Conservation (phyloP, 2,329 filamentous ascomycete species). For the Scedosporium minutisporum region DNA sequence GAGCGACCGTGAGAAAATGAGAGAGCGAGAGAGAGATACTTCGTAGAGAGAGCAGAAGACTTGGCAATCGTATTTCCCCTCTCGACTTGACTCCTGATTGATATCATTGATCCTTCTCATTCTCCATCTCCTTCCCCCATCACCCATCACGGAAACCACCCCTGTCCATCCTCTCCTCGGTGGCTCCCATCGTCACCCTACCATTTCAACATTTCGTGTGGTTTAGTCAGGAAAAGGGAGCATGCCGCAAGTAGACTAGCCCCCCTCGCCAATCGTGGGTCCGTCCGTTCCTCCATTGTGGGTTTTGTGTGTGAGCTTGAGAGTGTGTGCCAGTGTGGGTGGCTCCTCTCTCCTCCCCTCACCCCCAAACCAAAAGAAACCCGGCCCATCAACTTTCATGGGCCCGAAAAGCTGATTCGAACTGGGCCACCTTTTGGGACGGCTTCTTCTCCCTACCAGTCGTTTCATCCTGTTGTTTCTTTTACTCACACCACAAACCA, state of each 20-base stretch:
- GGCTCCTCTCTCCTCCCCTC: no score
- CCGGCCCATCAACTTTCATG: no score
- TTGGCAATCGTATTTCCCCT: background rate
- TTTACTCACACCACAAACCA: background rate
- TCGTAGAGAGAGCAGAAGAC: no score
- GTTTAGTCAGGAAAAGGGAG: background rate
- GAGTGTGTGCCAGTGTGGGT: no score
- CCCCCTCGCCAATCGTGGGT: background rate
- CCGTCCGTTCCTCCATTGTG: background rate
- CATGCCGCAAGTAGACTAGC: background rate
- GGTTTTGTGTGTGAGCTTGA: background rate
- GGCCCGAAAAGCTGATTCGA: background rate
- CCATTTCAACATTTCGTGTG: background rate
- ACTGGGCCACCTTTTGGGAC: background rate
- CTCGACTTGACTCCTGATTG: no score
- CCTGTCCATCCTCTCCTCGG: background rate
- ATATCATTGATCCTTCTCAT: background rate
- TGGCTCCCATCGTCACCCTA: background rate
- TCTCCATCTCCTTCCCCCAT: background rate
- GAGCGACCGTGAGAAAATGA: no score
- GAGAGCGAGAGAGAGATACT: no score
- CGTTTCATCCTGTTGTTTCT: slow-evolving; percentile 1
- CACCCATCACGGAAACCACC: no score
- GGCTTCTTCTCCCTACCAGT: background rate
- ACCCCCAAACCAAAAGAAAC: no score